Base-by-base conservation (phyloP, 2,329 filamentous ascomycete species). In the Gremmenia infestans region DNA sequence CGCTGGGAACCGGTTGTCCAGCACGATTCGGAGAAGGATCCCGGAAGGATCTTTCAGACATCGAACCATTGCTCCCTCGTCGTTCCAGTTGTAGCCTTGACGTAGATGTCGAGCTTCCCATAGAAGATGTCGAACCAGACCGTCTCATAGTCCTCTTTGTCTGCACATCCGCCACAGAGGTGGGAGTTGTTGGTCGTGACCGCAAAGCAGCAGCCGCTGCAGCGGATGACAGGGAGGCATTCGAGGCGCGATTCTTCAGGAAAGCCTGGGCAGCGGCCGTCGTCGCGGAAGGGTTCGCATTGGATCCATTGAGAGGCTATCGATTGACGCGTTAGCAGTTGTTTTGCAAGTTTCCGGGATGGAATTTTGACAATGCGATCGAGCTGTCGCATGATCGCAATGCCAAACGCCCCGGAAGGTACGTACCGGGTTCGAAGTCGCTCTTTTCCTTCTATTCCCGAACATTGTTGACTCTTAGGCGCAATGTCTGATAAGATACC, bases 1-100 rank as follows among this genome's bases (percentile, higher is more conserved):
- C 63, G 43, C 57, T 70, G 53, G 69, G 70, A 60, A 70, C 72
- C 56, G 71, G 68, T 46, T 71, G 71, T 55, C 72, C 52, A 23
- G 50, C 68, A 54, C 78, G 77, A 68, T 72, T 72, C 70, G 80
- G 89, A 4, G 86, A 95, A 3, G 86, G 84, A 12, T 87, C 88
- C 63, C 92, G 85, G 72, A 97, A 96, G 0, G 91, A 92, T 56
- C 93, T 83, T 70, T 93, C 89, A 32, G 83, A 87, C 92, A 97
- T 96, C 50, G 91, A 96, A 22, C 85, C 81, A 28, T 81, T 81
- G 72, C 92, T 95, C 54, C 78, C 81, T 39, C 81, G 78, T 66
- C 89, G 79, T 59, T 86, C 79, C 58, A 92, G 74, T 52, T 76
- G 74, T 70, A 69, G 64, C 61, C 62, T 48, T 39, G 72, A 53